Percentiles rank a stretch among this genome's conserved stretches.
Evolutionary conservation across 208 protist species (phyloP).

Genomic region (Novymonas esmeraldas): DNA sequence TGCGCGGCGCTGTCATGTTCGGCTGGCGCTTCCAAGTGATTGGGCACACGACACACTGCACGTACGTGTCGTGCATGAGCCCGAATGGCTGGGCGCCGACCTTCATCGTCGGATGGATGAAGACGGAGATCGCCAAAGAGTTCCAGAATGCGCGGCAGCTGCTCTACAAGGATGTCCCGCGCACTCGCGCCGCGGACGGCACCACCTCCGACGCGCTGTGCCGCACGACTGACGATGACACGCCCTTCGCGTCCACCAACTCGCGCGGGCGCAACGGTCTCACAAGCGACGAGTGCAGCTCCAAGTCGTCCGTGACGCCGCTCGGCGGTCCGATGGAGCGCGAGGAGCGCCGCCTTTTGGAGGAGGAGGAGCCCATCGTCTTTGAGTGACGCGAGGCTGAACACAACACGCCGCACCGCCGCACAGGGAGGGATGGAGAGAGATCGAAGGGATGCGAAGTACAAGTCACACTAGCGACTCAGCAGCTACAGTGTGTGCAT

Average conservation of each 20-base stretch:
- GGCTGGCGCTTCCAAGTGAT: slow-evolving; percentile 63
- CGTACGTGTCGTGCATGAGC: slow-evolving; percentile 84
- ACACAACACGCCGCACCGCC: neutral
- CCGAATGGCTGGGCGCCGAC: slow-evolving; percentile 86
- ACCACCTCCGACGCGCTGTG: slow-evolving; percentile 1
- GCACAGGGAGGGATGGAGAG: neutral
- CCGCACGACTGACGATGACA: slow-evolving; percentile 3
- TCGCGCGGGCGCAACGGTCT: slow-evolving; percentile 3
- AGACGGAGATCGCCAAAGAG: slow-evolving; percentile 84
- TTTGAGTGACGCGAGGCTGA: slow-evolving; percentile 21
- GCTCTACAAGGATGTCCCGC: slow-evolving; percentile 52
- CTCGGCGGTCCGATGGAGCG: slow-evolving; percentile 7
- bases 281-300: slow-evolving; percentile 3
- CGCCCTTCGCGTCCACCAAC: neutral
- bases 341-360: slow-evolving; percentile 31
- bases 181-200: neutral
- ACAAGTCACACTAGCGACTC: no score
- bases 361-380: slow-evolving; percentile 37
- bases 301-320: slow-evolving; percentile 10
- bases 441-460: neutral
- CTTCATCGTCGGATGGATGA: slow-evolving; percentile 87
- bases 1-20: slow-evolving; percentile 57
- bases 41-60: slow-evolving; percentile 51
- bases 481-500: no score
- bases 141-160: slow-evolving; percentile 58